phyloP scores from a whole-genome alignment of 768 basidiomycete genomes.

The Leccinum variicolor region DNA sequence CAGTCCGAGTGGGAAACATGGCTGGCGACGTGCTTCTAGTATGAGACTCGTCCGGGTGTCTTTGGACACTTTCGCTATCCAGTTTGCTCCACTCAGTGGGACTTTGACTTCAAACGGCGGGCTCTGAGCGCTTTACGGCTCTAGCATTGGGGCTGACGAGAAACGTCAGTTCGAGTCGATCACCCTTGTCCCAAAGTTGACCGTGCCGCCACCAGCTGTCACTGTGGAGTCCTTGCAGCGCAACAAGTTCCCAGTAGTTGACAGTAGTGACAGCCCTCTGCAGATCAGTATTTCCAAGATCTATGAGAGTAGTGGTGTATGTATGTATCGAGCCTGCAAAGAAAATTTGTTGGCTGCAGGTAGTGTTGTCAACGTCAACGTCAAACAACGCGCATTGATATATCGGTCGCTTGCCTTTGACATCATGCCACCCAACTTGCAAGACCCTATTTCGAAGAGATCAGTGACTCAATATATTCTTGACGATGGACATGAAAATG shows the following conservation, averaged over 20 bases:
- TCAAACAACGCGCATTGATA: neutral
- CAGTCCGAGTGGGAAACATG: too few relatives aligned
- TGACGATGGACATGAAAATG: neutral
- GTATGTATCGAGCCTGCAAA: neutral
- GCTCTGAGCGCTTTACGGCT: too few relatives aligned
- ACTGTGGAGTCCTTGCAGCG: neutral
- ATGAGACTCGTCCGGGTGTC: too few relatives aligned
- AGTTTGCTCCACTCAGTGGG: too few relatives aligned
- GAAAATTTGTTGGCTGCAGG: neutral
- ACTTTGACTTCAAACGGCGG: too few relatives aligned
- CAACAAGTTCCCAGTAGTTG: neutral
- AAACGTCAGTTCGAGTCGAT: too few relatives aligned
- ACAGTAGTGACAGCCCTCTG: neutral
- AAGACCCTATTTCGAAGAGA: too few relatives aligned
- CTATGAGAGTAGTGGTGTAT: neutral
- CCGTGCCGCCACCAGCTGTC: neutral
- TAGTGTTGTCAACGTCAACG: neutral
- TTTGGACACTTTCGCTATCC: too few relatives aligned
- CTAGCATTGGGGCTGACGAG: too few relatives aligned
- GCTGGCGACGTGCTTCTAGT: too few relatives aligned
- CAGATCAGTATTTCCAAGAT: neutral
- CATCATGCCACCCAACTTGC: neutral
- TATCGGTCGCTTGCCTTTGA: neutral
- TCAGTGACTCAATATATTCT: neutral
- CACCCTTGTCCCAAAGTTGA: neutral